Conservation (phyloP, 2,329 filamentous ascomycete species). For the Xylariales sp. region DNA sequence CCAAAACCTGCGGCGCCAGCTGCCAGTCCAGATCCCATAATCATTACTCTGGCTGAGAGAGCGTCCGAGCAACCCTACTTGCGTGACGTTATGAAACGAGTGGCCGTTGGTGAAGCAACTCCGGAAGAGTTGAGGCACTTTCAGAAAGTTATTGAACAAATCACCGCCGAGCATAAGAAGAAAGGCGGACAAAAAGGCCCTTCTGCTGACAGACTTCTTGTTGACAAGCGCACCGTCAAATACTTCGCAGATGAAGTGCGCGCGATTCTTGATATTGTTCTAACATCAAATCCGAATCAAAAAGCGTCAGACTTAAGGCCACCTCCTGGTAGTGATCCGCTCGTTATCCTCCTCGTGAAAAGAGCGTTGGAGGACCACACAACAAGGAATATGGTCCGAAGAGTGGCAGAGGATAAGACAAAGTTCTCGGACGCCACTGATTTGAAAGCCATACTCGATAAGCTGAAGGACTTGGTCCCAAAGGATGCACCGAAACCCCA, state of each 20-base stretch:
- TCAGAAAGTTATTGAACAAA: slow-evolving; percentile 75
- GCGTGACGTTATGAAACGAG: slow-evolving; percentile 77
- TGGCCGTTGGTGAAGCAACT: slow-evolving; percentile 70
- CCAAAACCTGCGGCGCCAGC: slow-evolving; percentile 14
- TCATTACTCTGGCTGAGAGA: slow-evolving; percentile 71
- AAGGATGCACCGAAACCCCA: slow-evolving; percentile 26
- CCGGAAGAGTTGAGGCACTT: slow-evolving; percentile 70
- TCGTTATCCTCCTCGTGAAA: slow-evolving; percentile 54
- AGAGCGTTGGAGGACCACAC: slow-evolving; percentile 48
- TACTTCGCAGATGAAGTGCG: slow-evolving; percentile 58
- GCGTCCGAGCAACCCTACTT: slow-evolving; percentile 70
- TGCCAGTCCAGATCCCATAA: slow-evolving; percentile 64
- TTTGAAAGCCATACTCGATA: slow-evolving; percentile 48
- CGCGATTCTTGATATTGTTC: slow-evolving; percentile 53
- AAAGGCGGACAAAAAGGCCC: slow-evolving; percentile 47
- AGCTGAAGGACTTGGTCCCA: slow-evolving; percentile 37
- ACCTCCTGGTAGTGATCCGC: slow-evolving; percentile 48
- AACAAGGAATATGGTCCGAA: slow-evolving; percentile 45
- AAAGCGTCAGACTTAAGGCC: slow-evolving; percentile 48
- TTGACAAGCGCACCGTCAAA: slow-evolving; percentile 52
- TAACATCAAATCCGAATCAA: slow-evolving; percentile 54
- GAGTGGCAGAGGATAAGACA: slow-evolving; percentile 48
- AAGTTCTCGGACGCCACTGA: slow-evolving; percentile 49
- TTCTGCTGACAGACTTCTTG: slow-evolving; percentile 49
- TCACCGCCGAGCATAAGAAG: slow-evolving; percentile 57